Evolutionary conservation across 345 rosid species (phyloP).

Genomic region (Aethionema arabicum): DNA sequence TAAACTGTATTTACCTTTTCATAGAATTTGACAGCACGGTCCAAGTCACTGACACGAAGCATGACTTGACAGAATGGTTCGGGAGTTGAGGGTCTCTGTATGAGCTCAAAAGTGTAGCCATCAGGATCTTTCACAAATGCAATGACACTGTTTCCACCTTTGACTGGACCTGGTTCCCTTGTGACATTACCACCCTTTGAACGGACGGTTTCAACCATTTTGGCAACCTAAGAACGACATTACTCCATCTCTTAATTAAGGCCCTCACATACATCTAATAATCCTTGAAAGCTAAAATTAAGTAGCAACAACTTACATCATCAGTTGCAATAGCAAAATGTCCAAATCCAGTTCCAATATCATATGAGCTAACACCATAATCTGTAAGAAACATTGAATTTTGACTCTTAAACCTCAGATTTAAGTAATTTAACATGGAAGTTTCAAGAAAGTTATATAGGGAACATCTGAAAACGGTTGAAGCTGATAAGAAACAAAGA

Average conservation of each 20-base stretch:
- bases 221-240: constrained; percentile 52
- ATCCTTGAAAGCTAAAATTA: constrained; percentile 6
- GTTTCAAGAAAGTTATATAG: background rate
- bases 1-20: constrained; percentile 58
- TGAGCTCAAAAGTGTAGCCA: constrained; percentile 81
- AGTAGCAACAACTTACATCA: constrained; percentile 55
- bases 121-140: constrained; percentile 99
- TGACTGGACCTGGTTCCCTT: constrained; percentile 92
- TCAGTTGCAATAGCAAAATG: constrained; percentile 87
- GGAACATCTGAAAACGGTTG: too few relatives aligned
- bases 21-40: constrained; percentile 79
- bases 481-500: too few relatives aligned
- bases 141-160: constrained; percentile 73
- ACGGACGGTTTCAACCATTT: constrained; percentile 71
- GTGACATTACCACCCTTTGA: constrained; percentile 78
- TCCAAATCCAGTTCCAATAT: constrained; percentile 92
- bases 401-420: constrained; percentile 9
- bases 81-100: constrained; percentile 85
- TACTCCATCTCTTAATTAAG: constrained; percentile 1
- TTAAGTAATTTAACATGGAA: background rate
- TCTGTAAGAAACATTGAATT: constrained; percentile 42
- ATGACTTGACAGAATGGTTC: constrained; percentile 95
- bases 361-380: constrained; percentile 84
- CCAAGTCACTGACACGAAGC: constrained; percentile 92
- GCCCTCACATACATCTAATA: background rate